phyloP scores from a whole-genome alignment of 2,329 filamentous ascomycete genomes.

The Aureobasidium sp. region DNA sequence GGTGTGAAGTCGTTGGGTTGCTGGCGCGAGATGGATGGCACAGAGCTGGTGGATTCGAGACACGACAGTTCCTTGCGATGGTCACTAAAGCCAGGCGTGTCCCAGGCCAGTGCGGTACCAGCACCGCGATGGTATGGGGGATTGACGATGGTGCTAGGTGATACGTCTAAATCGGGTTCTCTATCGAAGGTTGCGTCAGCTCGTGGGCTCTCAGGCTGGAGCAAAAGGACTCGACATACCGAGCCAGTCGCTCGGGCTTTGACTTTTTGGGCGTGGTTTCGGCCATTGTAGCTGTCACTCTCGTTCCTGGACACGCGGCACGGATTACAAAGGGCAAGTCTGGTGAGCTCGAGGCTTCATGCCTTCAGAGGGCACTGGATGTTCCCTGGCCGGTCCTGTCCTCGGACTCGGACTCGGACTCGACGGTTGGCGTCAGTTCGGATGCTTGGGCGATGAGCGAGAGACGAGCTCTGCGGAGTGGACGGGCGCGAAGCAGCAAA shows the following conservation, averaged over 20 bases:
- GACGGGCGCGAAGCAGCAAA: background rate
- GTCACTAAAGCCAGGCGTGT: constrained; percentile 53
- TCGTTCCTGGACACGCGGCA: constrained; percentile 40
- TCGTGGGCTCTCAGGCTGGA: background rate
- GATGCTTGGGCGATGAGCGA: too few relatives aligned
- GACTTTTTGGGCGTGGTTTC: constrained; percentile 15
- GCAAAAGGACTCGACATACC: constrained; percentile 32
- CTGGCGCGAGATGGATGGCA: constrained; percentile 17
- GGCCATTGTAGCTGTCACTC: constrained; percentile 42
- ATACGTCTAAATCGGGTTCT: constrained; percentile 34
- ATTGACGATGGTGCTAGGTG: constrained; percentile 29
- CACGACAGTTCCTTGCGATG: constrained; percentile 65
- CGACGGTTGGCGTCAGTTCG: background rate
- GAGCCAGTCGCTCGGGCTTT: constrained; percentile 14
- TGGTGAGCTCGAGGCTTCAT: background rate
- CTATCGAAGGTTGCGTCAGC: background rate
- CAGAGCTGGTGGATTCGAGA: constrained; percentile 51
- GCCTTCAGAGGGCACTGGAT: background rate
- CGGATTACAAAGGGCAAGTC: background rate
- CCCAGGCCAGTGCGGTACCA: constrained; percentile 33
- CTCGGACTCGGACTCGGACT: background rate
- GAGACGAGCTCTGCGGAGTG: too few relatives aligned
- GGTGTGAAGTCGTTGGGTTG: constrained; percentile 38
- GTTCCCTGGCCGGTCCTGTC: background rate
- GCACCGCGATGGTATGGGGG: constrained; percentile 23